A percentile compares a stretch with the other conserved stretches of the same genome.
phyloP scores from a whole-genome alignment of 2,329 filamentous ascomycete genomes.

The Keithomyces neogunnii region DNA sequence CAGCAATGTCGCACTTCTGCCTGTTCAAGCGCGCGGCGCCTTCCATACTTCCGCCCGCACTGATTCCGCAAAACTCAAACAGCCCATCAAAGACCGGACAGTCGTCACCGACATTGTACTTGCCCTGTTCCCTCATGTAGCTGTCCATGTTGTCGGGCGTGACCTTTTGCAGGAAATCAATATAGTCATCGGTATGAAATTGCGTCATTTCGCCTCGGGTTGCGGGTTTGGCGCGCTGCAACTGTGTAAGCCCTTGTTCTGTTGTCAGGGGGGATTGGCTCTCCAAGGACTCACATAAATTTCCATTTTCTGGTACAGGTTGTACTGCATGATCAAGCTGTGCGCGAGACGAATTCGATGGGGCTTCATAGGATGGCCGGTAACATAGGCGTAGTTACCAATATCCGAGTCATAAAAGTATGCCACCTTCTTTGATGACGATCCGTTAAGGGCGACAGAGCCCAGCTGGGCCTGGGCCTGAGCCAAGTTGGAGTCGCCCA shows the following conservation, averaged over 20 bases:
- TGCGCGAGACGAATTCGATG: constrained; percentile 93
- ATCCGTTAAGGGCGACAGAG: constrained; percentile 37
- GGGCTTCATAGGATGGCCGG: constrained; percentile 97
- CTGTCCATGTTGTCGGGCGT: constrained; percentile 98
- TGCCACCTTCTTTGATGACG: constrained; percentile 69
- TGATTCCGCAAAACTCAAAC: constrained; percentile 94
- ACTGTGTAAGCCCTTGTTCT: not conserved
- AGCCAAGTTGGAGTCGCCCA: constrained; percentile 28
- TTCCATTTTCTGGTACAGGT: constrained; percentile 94
- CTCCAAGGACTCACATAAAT: constrained; percentile 66
- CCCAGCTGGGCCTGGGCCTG: constrained; percentile 25
- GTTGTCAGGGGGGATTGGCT: not conserved
- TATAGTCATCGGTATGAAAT: constrained; percentile 92
- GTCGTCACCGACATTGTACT: constrained; percentile 93
- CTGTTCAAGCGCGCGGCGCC: constrained; percentile 85
- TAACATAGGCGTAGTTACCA: constrained; percentile 95
- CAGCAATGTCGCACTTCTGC: constrained; percentile 88
- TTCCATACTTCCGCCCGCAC: constrained; percentile 88
- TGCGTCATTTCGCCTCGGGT: constrained; percentile 84
- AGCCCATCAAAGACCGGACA: constrained; percentile 96
- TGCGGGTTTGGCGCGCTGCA: constrained; percentile 73
- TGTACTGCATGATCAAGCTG: constrained; percentile 92
- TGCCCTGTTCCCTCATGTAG: constrained; percentile 81
- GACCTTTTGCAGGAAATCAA: constrained; percentile 89
- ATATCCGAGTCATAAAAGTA: constrained; percentile 99